These are phyloP conservation scores for Chalciporus sphaerocephalus DNA, from an alignment of 768 basidiomycete species.

Conservation along the genomic window DNA sequence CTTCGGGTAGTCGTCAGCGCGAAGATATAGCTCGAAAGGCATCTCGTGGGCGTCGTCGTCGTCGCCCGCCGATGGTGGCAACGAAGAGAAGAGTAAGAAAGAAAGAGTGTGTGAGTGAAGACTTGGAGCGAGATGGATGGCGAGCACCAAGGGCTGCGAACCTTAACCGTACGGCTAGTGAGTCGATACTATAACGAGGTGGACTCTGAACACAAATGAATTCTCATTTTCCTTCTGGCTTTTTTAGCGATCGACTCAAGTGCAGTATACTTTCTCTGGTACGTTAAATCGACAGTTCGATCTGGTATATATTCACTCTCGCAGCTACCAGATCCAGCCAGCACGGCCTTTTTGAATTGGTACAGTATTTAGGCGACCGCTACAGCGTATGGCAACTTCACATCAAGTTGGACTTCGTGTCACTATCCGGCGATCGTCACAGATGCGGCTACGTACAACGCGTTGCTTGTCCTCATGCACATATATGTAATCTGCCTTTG, in stretches of 20 bases:
- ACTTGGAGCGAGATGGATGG: not conserved
- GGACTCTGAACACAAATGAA: not conserved
- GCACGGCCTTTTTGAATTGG: constrained; percentile 9
- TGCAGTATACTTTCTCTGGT: not conserved
- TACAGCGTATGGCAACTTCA: constrained; percentile 8
- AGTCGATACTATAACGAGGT: too few species aligned
- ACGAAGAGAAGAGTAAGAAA: not conserved
- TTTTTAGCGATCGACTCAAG: not conserved
- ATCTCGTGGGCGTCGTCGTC: constrained; percentile 21
- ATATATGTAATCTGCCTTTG: constrained; percentile 22
- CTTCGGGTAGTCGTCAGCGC: constrained; percentile 15
- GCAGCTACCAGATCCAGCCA: constrained; percentile 9
- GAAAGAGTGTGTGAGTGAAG: not conserved
- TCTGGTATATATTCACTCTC: not conserved
- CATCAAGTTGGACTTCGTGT: too few species aligned
- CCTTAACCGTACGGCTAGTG: not conserved
- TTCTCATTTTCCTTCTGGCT: not conserved
- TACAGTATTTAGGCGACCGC: constrained; percentile 21
- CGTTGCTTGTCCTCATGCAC: constrained; percentile 2
- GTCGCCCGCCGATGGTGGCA: constrained; percentile 3
- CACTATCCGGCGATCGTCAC: constrained; percentile 21
- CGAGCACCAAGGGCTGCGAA: not conserved
- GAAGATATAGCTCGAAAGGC: constrained; percentile 43
- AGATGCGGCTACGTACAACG: constrained; percentile 23
- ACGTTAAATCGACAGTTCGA: not conserved